Evolutionary conservation across 2,329 filamentous ascomycete genomes (phyloP).

Genomic region (Fusarium buharicum): DNA sequence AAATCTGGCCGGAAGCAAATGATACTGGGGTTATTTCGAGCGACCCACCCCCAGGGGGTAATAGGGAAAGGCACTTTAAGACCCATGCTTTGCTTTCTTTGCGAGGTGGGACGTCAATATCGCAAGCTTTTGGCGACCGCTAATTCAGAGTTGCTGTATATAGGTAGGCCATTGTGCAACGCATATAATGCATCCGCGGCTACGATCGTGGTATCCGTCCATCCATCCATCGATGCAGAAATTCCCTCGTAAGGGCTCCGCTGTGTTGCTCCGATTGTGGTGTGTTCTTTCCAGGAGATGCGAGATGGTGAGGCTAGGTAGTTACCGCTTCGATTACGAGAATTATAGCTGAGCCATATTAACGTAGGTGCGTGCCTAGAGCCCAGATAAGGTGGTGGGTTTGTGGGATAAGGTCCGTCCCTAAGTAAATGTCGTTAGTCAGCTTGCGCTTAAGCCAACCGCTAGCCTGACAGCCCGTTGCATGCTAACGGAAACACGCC

Average conservation of each 20-base stretch:
- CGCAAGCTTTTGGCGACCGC: too few relatives aligned
- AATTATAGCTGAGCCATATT: conserved; percentile 4
- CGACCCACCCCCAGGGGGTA: conserved; percentile 12
- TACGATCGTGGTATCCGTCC: neutral
- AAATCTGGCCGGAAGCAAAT: conserved; percentile 9
- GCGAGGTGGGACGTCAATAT: too few relatives aligned
- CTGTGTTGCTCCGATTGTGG: neutral
- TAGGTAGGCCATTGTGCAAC: neutral
- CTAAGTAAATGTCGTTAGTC: conserved; percentile 22
- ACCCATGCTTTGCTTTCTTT: too few relatives aligned
- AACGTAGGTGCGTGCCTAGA: too few relatives aligned
- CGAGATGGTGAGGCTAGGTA: conserved; percentile 19
- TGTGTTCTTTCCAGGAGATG: conserved; percentile 6
- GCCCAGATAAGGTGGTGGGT: conserved; percentile 22
- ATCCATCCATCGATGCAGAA: neutral
- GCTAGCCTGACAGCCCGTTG: neutral
- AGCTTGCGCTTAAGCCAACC: conserved; percentile 2
- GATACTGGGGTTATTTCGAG: conserved; percentile 5
- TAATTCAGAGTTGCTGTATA: conserved; percentile 1
- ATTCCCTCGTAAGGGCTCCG: neutral
- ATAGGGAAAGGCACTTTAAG: neutral
- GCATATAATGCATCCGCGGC: neutral
- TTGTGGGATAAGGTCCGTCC: conserved; percentile 13
- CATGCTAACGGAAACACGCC: too few relatives aligned
- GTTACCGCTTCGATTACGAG: neutral